Evolutionary conservation across 2,329 filamentous ascomycete species (phyloP).

Genomic region (Pseudogymnoascus sp.): DNA sequence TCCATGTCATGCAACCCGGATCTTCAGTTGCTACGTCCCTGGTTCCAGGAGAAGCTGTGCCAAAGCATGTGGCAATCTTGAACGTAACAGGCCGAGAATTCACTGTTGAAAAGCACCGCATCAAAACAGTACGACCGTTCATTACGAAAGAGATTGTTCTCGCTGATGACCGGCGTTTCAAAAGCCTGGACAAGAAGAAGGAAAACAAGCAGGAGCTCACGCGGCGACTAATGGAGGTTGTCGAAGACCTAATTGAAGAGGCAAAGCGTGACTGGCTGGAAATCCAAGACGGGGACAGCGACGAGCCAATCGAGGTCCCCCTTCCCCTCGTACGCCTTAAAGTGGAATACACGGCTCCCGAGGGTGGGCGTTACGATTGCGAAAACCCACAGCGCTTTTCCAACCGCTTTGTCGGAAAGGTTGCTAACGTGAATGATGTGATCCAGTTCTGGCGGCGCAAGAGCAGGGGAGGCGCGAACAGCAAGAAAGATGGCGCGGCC

Average conservation of each 20-base stretch:
- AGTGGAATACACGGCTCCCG: constrained; percentile 79
- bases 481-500: constrained; percentile 39
- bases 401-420: constrained; percentile 78
- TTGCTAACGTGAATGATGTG: constrained; percentile 90
- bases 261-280: constrained; percentile 74
- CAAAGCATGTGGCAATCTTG: constrained; percentile 84
- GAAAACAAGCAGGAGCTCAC: constrained; percentile 80
- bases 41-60: constrained; percentile 77
- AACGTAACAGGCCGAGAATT: constrained; percentile 79
- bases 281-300: constrained; percentile 57
- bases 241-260: constrained; percentile 80
- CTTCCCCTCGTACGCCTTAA: constrained; percentile 80
- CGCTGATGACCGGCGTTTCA: constrained; percentile 65
- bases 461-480: constrained; percentile 35
- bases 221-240: constrained; percentile 62
- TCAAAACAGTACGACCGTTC: constrained; percentile 87
- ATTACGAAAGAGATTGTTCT: constrained; percentile 76
- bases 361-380: constrained; percentile 77
- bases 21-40: constrained; percentile 94
- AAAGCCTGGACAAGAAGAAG: constrained; percentile 67
- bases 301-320: constrained; percentile 52
- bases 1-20: constrained; percentile 94
- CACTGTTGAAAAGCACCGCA: constrained; percentile 65
- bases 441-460: constrained; percentile 91
- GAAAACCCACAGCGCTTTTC: constrained; percentile 97